Base-by-base conservation (phyloP, 495 filamentous ascomycete genomes). In the Stereocaulon alpinum region DNA sequence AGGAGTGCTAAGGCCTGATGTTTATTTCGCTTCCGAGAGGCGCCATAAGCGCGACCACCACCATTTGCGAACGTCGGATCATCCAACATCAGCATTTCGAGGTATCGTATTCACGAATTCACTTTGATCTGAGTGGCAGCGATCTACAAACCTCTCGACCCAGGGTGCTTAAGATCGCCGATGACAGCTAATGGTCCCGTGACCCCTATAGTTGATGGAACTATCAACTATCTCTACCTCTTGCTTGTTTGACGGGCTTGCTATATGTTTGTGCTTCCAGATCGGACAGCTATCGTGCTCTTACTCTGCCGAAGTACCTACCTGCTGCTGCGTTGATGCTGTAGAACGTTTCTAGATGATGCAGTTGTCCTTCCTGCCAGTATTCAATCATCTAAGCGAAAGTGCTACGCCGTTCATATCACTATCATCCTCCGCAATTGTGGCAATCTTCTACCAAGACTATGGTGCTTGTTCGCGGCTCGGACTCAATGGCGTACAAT, bases 21-120 rank as follows among this genome's bases (percentile, higher is more conserved):
- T 37, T 37, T 37, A 37, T 12, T 37, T 12, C 34, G 34, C 34
- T 11, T 37, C 34, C 34, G 66, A 40, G 73, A 71, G 3, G 34
- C 34, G 34, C 34, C 34, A 37, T 12, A 37, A 37, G 34, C 34
- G 34, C 34, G 34, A 37, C 34, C 34, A 37, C 1, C 34, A 12
- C 34, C 34, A 37, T 37, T 37, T 24, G 11, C 6, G 32, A 37
- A 37, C 32, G 34, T 37, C 34, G 12, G 34, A 37, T 37, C 34
- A 10, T 37, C 34, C 9, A 37, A 37, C 34, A 37, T 37, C 5
- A 37, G 1, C 5, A 37, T 12, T 10, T 1, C 7, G 7, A 37
- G 5, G 34, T 37, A 9, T 10, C 7, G 34, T 37, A 10, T 37
- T 37, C 12, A 37, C 7, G 34, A 37, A 37, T 37, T 37, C 34